Evolutionary conservation across 225 moss, liverwort and hornwort species (phyloP), one percentile per base, ranked within the genome.

Genomic region (Thuidium tamariscinum): DNA sequence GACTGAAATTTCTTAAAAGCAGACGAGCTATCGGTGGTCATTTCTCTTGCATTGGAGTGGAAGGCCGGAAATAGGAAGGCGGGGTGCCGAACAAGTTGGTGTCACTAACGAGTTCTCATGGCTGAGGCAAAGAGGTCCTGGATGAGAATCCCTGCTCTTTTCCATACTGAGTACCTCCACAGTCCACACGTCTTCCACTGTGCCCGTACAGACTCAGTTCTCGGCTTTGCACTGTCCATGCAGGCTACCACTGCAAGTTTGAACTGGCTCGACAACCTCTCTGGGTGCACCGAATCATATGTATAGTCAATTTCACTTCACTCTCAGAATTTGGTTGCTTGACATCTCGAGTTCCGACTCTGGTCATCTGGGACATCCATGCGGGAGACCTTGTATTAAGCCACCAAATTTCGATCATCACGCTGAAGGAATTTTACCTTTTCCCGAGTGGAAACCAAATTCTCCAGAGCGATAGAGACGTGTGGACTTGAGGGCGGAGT

Each of bases 281-380:
- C 73, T 81, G 81, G 78, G 86, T 88, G 90, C 67, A 75, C 61
- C 56, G 54, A 46, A 42, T 65, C 82, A 60, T 44, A 21, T 36
- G 18, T 34, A 51, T 51, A 3, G 51, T 16, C 51, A 51, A 51
- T 15, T 51, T 13, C 27, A 60, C 20, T 82, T 34, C n/a, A 68
- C 20, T 62, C 62, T 17, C 75, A 88, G 30, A 57, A 51, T 86
- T 34, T 85, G 54, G 68, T 87, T 90, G 30, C 90, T 81, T 34
- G 60, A 83, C 88, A 87, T 54, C 77, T 93, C 88, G 77, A 34
- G 34, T 77, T 85, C 85, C 56, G 85, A 90, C 29, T 77, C 85
- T 72, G 87, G 85, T 34, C 80, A 83, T 80, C 88, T 90, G 83
- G 65, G 76, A 82, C 55, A 84, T 72, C n/a, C n/a, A 79, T 30